Percentiles rank a stretch among this genome's conserved stretches.
Conservation (phyloP, 148 eudicot species). For the Amaranthus palmeri region DNA sequence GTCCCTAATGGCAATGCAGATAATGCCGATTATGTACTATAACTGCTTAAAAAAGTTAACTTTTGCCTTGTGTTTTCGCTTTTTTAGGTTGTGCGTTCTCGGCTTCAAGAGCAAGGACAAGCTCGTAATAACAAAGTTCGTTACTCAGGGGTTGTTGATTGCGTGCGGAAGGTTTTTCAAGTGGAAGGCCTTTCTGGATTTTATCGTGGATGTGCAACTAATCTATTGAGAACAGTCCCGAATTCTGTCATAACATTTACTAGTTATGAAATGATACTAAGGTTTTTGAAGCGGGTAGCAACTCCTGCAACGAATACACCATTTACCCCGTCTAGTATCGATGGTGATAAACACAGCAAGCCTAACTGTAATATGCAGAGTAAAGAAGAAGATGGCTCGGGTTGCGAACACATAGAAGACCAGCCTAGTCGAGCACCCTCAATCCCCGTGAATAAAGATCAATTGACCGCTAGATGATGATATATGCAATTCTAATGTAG, state of each 20-base stretch:
- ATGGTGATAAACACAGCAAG: conserved; percentile 15
- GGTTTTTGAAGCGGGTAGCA: conserved; percentile 40
- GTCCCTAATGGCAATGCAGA: conserved; percentile 4
- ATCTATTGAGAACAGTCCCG: conserved; percentile 81
- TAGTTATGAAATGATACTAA: conserved; percentile 79
- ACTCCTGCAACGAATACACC: conserved; percentile 37
- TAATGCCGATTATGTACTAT: background rate
- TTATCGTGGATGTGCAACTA: conserved; percentile 93
- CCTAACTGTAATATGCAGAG: background rate
- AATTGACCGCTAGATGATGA: conserved; percentile 18
- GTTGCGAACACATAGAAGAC: conserved; percentile 14
- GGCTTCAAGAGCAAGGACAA: conserved; percentile 93
- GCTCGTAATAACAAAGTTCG: conserved; percentile 39
- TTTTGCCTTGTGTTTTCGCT: background rate
- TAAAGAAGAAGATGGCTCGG: background rate
- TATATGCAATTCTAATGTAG: background rate
- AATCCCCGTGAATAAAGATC: conserved; percentile 18
- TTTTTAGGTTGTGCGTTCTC: conserved; percentile 77
- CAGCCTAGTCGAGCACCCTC: conserved; percentile 11
- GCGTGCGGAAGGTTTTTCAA: conserved; percentile 40
- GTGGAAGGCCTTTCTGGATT: conserved; percentile 71
- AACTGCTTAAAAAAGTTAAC: background rate
- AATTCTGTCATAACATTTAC: conserved; percentile 91
- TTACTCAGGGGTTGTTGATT: conserved; percentile 72
- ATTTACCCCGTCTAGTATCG: conserved; percentile 25